Conservation (phyloP, 2,329 filamentous ascomycete species). For the Graphiopsis chlorocephala region DNA sequence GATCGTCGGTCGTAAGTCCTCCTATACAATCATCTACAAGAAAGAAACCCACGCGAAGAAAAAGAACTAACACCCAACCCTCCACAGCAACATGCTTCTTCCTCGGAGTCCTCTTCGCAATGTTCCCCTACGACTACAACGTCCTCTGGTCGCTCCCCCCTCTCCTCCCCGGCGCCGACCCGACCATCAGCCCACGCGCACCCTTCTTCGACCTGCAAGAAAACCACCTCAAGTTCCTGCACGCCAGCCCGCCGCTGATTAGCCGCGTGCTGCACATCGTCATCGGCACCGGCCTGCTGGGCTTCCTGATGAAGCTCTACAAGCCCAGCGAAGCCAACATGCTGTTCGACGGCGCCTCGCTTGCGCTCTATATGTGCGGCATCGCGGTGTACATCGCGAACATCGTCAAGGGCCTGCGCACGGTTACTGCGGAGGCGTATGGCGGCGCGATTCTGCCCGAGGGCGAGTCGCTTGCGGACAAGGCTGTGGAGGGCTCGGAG, state of each 20-base stretch:
- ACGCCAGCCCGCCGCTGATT: conserved; percentile 88
- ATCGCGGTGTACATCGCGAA: conserved; percentile 93
- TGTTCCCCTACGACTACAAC: conserved; percentile 93
- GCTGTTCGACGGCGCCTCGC: conserved; percentile 77
- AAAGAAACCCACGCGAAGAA: background rate
- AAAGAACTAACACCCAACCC: conserved; percentile 17
- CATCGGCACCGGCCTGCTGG: conserved; percentile 79
- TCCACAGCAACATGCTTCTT: conserved; percentile 77
- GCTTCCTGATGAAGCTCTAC: conserved; percentile 94
- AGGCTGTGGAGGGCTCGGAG: conserved; percentile 41
- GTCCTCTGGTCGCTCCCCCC: conserved; percentile 72
- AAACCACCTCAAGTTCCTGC: conserved; percentile 83
- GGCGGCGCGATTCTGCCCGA: conserved; percentile 43
- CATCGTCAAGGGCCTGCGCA: conserved; percentile 89
- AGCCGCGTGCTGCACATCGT: conserved; percentile 91
- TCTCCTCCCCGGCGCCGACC: conserved; percentile 41
- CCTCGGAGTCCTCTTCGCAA: conserved; percentile 94
- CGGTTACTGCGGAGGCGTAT: conserved; percentile 72
- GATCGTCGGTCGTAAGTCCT: conserved; percentile 82
- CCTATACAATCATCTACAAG: background rate
- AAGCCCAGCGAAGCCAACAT: conserved; percentile 89
- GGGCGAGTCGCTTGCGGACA: conserved; percentile 36
- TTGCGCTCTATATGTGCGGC: conserved; percentile 77
- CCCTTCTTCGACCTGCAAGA: conserved; percentile 82
- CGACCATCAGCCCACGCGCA: conserved; percentile 40